Evolutionary conservation across 257 asterid genomes (phyloP), one percentile per base, ranked within the genome.

Genomic region (Paraleonurus japonicus): DNA sequence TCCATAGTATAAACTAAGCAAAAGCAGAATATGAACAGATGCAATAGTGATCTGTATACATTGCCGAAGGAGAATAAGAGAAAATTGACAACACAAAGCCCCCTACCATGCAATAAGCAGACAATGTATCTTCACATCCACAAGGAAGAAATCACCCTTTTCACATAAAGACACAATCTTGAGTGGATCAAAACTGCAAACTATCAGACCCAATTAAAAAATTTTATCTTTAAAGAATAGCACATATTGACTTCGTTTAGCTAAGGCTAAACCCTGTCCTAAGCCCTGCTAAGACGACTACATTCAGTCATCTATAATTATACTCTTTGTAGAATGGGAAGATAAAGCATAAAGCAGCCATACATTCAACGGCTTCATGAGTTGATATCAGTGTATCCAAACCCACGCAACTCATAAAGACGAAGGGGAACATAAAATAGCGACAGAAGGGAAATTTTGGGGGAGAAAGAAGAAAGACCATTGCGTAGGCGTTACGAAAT

Each of bases 71-170:
- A 45, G 26, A 64, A 50, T 12, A 30, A 37, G 30, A 24, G 61
- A 51, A 74, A 50, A 67, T 48, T 23, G 72, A 61, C 57, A 70
- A 20, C 43, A 61, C 16, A 65, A 61, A 45, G 41, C 30, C 39
- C 70, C 37, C 1, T 47, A 47, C 35, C 66, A n/a, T 17, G 32
- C 57, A 53, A 68, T 41, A 19, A 37, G 61, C 59, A 15, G 20
- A 5, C 16, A 15, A 4, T 35, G 61, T 23, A 17, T 27, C 13
- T 20, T 28, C 16, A 35, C 57, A 8, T 50, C 48, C 19, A 26
- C 54, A 60, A 47, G 10, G 50, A 59, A 28, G 16, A 35, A 72
- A 39, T 22, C 30, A 1, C 23, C 32, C 20, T 48, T 7, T 55
- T 24, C 43, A 61, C 35, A 13, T 24, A 24, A 55, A 55, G 33